Percentiles rank a stretch among this genome's conserved stretches.
phyloP scores from a whole-genome alignment of 169 alveolate species.

The Eimeria praecox region DNA sequence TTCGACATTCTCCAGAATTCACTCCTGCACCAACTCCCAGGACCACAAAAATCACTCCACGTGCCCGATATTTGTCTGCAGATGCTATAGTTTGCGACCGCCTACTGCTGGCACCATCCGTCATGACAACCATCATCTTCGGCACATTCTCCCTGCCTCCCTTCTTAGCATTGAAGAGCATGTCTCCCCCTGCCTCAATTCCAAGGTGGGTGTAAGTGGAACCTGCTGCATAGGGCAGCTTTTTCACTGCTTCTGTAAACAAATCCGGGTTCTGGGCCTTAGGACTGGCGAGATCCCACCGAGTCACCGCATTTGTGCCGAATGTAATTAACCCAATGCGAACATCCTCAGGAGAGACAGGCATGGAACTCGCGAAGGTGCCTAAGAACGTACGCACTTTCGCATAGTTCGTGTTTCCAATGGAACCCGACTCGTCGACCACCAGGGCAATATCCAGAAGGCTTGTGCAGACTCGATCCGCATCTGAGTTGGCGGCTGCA shows the following conservation, averaged over 20 bases:
- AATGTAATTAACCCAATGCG: constrained; percentile 22
- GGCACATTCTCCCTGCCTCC: constrained; percentile 43
- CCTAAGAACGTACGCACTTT: constrained; percentile 27
- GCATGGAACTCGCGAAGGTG: neutral
- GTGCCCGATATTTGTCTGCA: neutral
- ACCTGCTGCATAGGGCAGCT: constrained; percentile 26
- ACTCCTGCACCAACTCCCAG: constrained; percentile 68
- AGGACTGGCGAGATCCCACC: constrained; percentile 42
- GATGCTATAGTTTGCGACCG: neutral
- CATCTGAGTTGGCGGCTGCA: constrained; percentile 2
- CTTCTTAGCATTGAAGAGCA: neutral
- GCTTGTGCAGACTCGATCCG: constrained; percentile 59
- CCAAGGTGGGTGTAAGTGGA: constrained; percentile 51
- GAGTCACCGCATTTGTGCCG: neutral
- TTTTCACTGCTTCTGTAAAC: neutral
- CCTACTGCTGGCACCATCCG: constrained; percentile 69
- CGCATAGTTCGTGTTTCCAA: constrained; percentile 22
- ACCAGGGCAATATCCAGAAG: constrained; percentile 39
- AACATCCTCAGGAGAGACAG: constrained; percentile 48
- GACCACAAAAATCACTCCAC: constrained; percentile 42
- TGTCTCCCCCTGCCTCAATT: neutral
- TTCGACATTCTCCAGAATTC: constrained; percentile 45
- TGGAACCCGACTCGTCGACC: constrained; percentile 73
- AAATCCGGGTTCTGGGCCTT: neutral
- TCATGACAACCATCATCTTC: constrained; percentile 58